A percentile compares a stretch with the other conserved stretches of the same genome.
Conservation (phyloP, 257 asterid species). For the Nicotiana obtusifolia region DNA sequence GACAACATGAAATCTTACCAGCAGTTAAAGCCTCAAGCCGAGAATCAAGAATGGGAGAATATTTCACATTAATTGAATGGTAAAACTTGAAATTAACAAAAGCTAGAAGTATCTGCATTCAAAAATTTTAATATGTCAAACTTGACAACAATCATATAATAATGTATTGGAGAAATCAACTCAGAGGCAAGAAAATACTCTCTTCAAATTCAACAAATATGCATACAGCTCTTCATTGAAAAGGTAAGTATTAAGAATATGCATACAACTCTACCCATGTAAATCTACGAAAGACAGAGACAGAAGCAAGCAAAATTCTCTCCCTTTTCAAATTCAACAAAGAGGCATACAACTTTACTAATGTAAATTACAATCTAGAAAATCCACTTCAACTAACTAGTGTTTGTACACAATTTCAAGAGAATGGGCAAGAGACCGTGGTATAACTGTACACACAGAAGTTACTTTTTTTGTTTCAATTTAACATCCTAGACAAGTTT, state of each 20-base stretch:
- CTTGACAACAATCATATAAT: neutral
- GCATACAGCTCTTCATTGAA: neutral
- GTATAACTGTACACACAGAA: neutral
- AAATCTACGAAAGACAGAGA: neutral
- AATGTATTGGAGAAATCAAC: slow-evolving; percentile 6
- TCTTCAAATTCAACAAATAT: neutral
- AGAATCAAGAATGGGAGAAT: slow-evolving; percentile 92
- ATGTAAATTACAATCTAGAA: neutral
- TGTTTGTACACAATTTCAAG: neutral
- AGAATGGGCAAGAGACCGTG: neutral
- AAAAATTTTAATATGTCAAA: slow-evolving; percentile 4
- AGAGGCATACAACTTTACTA: neutral
- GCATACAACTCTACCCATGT: neutral
- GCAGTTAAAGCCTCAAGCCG: slow-evolving; percentile 86
- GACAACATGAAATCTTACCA: slow-evolving; percentile 31
- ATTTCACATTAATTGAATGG: slow-evolving; percentile 62
- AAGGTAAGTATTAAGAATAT: neutral
- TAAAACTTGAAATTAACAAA: slow-evolving; percentile 70
- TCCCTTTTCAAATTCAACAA: neutral
- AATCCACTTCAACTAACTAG: neutral
- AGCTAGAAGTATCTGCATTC: slow-evolving; percentile 75
- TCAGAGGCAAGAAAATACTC: neutral
- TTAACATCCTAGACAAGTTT: neutral
- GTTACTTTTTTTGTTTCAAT: neutral
- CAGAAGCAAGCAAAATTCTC: neutral